Conservation (phyloP, 73 alveolate genomes). For the Paramecium sonneborni region DNA sequence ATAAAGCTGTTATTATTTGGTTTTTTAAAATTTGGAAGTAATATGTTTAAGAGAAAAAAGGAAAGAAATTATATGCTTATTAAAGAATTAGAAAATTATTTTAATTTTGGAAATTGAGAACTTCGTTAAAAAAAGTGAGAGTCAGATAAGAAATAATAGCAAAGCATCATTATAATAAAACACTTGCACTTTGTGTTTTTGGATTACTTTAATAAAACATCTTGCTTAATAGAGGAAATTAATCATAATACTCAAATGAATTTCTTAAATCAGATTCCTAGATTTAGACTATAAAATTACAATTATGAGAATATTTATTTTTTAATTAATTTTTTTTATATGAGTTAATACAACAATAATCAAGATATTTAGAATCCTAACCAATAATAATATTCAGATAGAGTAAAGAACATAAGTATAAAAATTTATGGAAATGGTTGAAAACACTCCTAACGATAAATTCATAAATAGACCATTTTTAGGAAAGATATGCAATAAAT, state of each 20-base stretch:
- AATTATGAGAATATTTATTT: background rate
- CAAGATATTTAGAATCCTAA: background rate
- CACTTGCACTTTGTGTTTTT: background rate
- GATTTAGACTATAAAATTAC: background rate
- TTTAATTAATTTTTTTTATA: background rate
- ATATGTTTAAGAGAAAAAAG: background rate
- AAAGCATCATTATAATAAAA: background rate
- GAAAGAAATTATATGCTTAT: background rate
- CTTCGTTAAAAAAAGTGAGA: background rate
- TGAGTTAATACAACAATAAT: background rate
- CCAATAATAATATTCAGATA: background rate
- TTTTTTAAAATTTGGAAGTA: background rate
- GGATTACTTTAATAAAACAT: background rate
- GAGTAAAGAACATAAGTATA: background rate
- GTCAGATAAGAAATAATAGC: background rate
- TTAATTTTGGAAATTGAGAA: background rate
- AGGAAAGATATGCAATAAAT: background rate
- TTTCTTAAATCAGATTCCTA: background rate
- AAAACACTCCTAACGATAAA: background rate
- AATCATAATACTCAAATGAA: background rate
- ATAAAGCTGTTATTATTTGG: background rate
- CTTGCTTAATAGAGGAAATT: background rate
- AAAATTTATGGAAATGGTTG: background rate
- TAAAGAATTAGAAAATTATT: background rate
- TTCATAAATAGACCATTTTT: background rate